Evolutionary conservation across 805 yeast genomes (phyloP).

Genomic region (Schwanniomyces occidentalis): DNA sequence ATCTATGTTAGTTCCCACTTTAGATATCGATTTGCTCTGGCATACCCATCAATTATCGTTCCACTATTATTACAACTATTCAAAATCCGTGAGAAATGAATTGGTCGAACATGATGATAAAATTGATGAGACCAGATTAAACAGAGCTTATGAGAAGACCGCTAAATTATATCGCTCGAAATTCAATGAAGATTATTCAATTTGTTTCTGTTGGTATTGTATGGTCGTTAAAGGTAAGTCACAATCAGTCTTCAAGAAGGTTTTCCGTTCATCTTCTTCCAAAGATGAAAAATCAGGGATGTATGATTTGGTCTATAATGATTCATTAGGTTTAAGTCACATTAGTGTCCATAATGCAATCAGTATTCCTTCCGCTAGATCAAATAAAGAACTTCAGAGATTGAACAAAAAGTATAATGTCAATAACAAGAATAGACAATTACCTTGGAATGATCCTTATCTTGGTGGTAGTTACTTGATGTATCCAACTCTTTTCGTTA

Average conservation of each 20-base stretch:
- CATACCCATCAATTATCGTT: conserved; percentile 25
- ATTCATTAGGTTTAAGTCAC: conserved; percentile 12
- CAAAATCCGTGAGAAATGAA: neutral
- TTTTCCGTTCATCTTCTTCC: neutral
- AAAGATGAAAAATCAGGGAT: neutral
- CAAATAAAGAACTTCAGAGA: conserved; percentile 3
- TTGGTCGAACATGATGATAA: conserved; percentile 26
- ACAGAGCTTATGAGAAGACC: conserved; percentile 16
- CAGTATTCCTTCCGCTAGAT: conserved; percentile 5
- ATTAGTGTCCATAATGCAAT: conserved; percentile 16
- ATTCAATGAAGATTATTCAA: conserved; percentile 15
- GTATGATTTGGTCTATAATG: conserved; percentile 5
- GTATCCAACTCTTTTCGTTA: neutral
- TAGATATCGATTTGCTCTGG: conserved; percentile 30
- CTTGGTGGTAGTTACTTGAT: neutral
- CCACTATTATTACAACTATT: conserved; percentile 12
- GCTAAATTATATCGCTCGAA: conserved; percentile 13
- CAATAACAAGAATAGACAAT: conserved; percentile 6
- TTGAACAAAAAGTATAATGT: conserved; percentile 6
- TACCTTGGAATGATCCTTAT: conserved; percentile 3
- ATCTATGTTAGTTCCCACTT: conserved; percentile 18
- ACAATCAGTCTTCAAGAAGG: neutral
- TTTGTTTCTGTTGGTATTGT: conserved; percentile 24
- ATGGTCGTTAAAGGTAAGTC: neutral
- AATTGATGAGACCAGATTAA: conserved; percentile 19